These are phyloP conservation scores for Cystobasidium tubakii DNA, from an alignment of 768 basidiomycete species.

Conservation along the genomic window DNA sequence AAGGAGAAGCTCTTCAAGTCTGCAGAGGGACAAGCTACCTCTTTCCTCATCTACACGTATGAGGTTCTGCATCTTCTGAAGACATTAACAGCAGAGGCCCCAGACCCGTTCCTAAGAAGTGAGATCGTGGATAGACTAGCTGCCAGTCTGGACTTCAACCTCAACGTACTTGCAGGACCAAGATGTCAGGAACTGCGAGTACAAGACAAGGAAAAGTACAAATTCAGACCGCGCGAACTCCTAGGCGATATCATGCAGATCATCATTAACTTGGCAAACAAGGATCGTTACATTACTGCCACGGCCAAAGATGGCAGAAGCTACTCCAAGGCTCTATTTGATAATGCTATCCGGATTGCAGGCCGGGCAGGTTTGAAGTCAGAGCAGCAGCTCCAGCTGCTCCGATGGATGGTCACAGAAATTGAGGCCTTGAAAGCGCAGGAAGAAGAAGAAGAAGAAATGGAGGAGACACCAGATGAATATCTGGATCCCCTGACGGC, in stretches of 20 bases:
- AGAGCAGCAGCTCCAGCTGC: conserved; percentile 65
- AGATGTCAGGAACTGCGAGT: conserved; percentile 79
- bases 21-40: conserved; percentile 77
- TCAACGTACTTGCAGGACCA: conserved; percentile 81
- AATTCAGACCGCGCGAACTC: conserved; percentile 74
- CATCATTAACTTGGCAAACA: conserved; percentile 77
- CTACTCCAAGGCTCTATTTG: conserved; percentile 77
- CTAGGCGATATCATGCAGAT: conserved; percentile 82
- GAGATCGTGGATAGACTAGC: conserved; percentile 94
- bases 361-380: conserved; percentile 64
- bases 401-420: conserved; percentile 65
- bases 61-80: conserved; percentile 86
- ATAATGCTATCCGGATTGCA: conserved; percentile 65
- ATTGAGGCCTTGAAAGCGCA: conserved; percentile 76
- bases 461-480: conserved; percentile 90
- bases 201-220: conserved; percentile 76
- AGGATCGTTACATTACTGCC: conserved; percentile 69
- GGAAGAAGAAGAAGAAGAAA: conserved; percentile 73
- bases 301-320: conserved; percentile 92
- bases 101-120: conserved; percentile 85
- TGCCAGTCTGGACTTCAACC: conserved; percentile 92
- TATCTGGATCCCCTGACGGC: conserved; percentile 86
- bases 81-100: conserved; percentile 84
- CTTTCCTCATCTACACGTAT: conserved; percentile 77
- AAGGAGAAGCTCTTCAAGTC: conserved; percentile 67